Evolutionary conservation across 2,329 filamentous ascomycete species (phyloP), one percentile per base, ranked within the genome.

Genomic region (Cladorrhinum sp.): DNA sequence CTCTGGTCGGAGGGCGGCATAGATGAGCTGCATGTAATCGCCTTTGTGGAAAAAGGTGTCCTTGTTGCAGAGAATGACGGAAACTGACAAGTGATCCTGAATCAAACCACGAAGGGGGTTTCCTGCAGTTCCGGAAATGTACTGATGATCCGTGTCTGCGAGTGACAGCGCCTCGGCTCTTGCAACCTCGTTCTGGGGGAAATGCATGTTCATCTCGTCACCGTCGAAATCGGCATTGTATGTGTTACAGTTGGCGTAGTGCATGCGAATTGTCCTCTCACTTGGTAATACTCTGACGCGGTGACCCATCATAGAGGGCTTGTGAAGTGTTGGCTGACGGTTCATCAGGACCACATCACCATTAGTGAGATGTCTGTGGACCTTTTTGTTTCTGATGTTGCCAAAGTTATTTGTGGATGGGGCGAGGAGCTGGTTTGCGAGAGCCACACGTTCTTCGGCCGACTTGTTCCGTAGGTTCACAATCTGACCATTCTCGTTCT

Each of bases 171-270:
- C 95, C 77, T 99, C 95, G 1, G 93, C 91, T 67, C 95, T 85
- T 16, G 95, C 95, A 65, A 98, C 82, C 73, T 98, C 96, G 68
- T 96, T 98, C 69, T 99, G 95, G 1, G 95, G 95, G 71, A 99
- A 98, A 76, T 99, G 95, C 93, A 99, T 96, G 75, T 99, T 99
- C 95, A 99, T 99, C 76, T 99, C 95, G 73, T 99, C 95, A 74
- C 95, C 95, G 71, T 99, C 96, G 72, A 99, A 99, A 81, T 99
- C 95, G 29, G 95, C 95, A 69, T 99, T 99, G 81, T 99, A 99
- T 0, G 95, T 97, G 72, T 99, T 99, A 75, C 95, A 98, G 74
- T 99, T 99, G 69, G 95, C 93, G 77, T 99, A 99, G 79, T 99
- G 95, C 93, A 99, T 98, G 66, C 95, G 92, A 73, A 99, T 93